Evolutionary conservation across 1,284 basidiomycete species (phyloP).

Genomic region (Moniliella sp.): DNA sequence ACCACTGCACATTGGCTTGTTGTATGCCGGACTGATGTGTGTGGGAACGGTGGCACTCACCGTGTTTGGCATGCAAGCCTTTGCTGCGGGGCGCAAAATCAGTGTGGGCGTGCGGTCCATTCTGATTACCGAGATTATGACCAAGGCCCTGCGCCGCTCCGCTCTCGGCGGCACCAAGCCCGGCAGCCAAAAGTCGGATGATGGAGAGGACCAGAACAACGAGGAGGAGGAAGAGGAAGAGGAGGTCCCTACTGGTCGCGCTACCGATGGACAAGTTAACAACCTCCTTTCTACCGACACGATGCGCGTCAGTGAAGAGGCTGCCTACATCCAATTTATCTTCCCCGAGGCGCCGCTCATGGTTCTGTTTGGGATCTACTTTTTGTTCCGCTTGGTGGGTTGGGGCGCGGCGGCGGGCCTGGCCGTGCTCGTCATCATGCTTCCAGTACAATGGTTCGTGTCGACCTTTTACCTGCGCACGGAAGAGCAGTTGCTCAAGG

Average conservation of each 20-base stretch:
- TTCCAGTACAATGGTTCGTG: conserved; percentile 30
- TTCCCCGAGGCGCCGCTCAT: conserved; percentile 38
- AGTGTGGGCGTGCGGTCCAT: conserved; percentile 36
- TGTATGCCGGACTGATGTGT: conserved; percentile 39
- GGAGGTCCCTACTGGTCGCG: too few relatives aligned
- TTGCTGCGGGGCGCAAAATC: conserved; percentile 38
- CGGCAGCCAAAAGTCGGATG: conserved; percentile 25
- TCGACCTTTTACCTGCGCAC: conserved; percentile 37
- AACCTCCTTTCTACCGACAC: conserved; percentile 42
- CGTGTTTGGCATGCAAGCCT: conserved; percentile 35
- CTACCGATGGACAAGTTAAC: conserved; percentile 39
- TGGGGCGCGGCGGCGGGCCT: conserved; percentile 37
- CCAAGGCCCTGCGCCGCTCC: conserved; percentile 39
- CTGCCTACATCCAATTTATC: conserved; percentile 34
- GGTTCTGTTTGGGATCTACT: conserved; percentile 36
- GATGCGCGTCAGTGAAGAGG: conserved; percentile 21
- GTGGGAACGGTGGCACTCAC: conserved; percentile 36
- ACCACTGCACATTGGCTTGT: conserved; percentile 38
- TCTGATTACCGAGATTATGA: conserved; percentile 40
- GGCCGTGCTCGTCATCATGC: conserved; percentile 21
- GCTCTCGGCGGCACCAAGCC: conserved; percentile 7
- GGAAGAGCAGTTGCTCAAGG: conserved; percentile 37
- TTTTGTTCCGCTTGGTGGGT: conserved; percentile 39
- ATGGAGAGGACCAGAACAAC: conserved; percentile 1
- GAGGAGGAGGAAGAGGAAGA: conserved; percentile 1